phyloP scores from a whole-genome alignment of 257 asterid species.

The Anisodus acutangulus region DNA sequence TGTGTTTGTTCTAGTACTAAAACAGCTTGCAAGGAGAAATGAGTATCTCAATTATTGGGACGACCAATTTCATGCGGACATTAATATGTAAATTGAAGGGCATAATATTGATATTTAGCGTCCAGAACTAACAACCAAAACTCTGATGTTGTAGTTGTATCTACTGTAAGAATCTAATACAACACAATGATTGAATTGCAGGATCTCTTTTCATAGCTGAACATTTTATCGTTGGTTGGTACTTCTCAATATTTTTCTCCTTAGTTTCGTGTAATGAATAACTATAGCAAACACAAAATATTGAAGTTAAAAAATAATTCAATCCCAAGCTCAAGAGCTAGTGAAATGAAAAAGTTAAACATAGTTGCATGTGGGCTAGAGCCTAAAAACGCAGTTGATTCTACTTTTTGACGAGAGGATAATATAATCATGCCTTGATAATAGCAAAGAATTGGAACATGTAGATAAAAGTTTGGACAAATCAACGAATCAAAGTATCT shows the following conservation, averaged over 20 bases:
- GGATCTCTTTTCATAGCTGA: not conserved
- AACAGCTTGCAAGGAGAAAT: constrained; percentile 5
- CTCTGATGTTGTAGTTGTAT: not conserved
- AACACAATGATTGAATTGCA: not conserved
- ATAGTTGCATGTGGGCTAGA: constrained; percentile 18
- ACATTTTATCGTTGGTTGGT: not conserved
- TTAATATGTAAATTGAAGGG: constrained; percentile 3
- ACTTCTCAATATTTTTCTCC: not conserved
- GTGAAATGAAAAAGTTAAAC: not conserved
- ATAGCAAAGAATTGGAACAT: constrained; percentile 50
- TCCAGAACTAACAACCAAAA: not conserved
- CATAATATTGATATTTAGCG: not conserved
- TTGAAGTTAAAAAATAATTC: not conserved
- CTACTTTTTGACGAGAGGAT: constrained; percentile 50
- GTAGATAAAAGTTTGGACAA: constrained; percentile 53
- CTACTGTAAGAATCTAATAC: not conserved
- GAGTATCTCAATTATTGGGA: not conserved
- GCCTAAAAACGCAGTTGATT: constrained; percentile 31
- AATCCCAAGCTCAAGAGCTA: not conserved
- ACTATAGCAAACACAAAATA: not conserved
- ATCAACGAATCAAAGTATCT: constrained; percentile 39
- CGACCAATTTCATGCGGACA: not conserved
- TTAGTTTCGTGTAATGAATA: not conserved
- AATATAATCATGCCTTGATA: constrained; percentile 38
- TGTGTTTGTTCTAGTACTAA: not conserved